These are phyloP conservation scores for Podospora pseudoanserina DNA, from an alignment of 495 filamentous ascomycete genomes.

Conservation along the genomic window DNA sequence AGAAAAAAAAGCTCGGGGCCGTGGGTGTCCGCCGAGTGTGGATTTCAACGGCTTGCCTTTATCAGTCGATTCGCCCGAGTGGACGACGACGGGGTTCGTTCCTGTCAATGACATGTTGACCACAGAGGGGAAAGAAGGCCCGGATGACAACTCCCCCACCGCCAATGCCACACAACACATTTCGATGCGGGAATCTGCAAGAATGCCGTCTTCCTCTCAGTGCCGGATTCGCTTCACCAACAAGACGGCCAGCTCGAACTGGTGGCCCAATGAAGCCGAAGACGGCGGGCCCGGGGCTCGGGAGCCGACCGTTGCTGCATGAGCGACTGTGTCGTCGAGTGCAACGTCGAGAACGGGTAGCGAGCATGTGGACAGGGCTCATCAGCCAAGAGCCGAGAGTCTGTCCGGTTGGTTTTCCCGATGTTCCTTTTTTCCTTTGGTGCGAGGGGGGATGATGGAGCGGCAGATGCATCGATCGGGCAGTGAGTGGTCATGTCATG, in stretches of 20 bases:
- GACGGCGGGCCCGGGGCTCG: conserved; percentile 7
- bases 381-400: conserved; percentile 5
- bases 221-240: not conserved
- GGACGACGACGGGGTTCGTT: not conserved
- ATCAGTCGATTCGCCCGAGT: not conserved
- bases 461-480: not conserved
- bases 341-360: not conserved
- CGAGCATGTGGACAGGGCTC: not conserved
- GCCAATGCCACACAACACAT: not conserved
- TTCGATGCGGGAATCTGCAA: not conserved
- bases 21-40: not conserved
- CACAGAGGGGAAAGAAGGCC: conserved; percentile 11
- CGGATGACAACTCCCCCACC: conserved; percentile 6
- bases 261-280: not conserved
- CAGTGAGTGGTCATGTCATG: too few relatives aligned
- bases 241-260: not conserved
- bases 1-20: not conserved
- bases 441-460: not conserved
- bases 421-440: conserved; percentile 1
- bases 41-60: conserved; percentile 1
- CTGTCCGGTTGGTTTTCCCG: conserved; percentile 1
- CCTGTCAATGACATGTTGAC: not conserved
- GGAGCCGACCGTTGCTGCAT: conserved; percentile 14
- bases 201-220: not conserved
- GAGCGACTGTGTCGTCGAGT: conserved; percentile 5